Evolutionary conservation across 495 filamentous ascomycete species (phyloP), one percentile per base, ranked within the genome.

Genomic region (Penicillium cosmopolitanum): DNA sequence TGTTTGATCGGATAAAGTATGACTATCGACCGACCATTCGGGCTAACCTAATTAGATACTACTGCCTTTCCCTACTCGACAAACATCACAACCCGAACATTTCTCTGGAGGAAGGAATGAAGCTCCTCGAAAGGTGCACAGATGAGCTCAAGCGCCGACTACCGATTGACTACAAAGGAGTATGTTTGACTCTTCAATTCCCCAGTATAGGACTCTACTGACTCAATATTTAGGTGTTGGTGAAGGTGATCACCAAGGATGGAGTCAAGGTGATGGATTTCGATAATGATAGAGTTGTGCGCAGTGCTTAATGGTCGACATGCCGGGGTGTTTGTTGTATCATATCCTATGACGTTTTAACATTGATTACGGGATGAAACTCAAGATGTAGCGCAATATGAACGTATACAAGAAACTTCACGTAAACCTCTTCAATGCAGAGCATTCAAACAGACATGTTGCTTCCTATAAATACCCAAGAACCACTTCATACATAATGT

Each of bases 31-130:
- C 33, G 60, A 61, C 21, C 6, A 40, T 11, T 28, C 8, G 35
- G 56, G 56, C 71, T 74, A 70, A 74, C 53, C 50, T n/a, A 15
- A 48, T 16, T 59, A 86, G 85, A 80, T 96, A 96, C 78, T 96
- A 96, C 82, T 96, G 93, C 73, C 82, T 98, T 44, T 96, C 92
- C 3, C 93, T 96, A 60, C 85, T 98, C 18, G 95, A 98, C 78
- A 98, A 98, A 78, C 95, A 98, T 66, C 95, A 98, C 71, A 90
- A 98, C 62, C 94, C 95, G 36, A 86, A 97, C 71, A 97, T 98
- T 73, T 77, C 81, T 53, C 83, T 94, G 21, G 93, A 92, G 50
- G 84, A 93, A 75, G 95, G 95, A 47, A 80, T 96, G 72, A 91
- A 96, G 80, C 84, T 98, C 46, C 80, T 98, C 62, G 84, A 83